phyloP scores from a whole-genome alignment of 2,329 filamentous ascomycete species.

The Eutypa lata region DNA sequence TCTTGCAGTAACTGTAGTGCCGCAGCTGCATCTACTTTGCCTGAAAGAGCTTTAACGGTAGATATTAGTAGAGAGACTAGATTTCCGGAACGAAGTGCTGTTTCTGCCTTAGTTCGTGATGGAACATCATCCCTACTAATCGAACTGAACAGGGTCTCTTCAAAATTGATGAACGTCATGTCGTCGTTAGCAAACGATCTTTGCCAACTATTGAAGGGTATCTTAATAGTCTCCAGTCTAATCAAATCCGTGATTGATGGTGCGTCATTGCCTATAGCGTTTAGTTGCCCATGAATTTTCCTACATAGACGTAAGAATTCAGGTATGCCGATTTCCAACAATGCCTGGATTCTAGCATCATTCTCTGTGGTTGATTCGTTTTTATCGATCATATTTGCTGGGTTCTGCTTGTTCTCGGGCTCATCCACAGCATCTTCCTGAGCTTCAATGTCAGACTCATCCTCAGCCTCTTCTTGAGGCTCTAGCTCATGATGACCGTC shows the following conservation, averaged over 20 bases:
- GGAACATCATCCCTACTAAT: constrained; percentile 11
- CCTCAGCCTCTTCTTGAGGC: constrained; percentile 3
- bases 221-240: constrained; percentile 9
- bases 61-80: constrained; percentile 20
- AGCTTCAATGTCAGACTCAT: background rate
- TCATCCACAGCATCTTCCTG: background rate
- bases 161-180: constrained; percentile 12
- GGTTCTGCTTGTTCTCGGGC: background rate
- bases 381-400: constrained; percentile 5
- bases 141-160: constrained; percentile 6
- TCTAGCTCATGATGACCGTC: constrained; percentile 7
- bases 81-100: constrained; percentile 18
- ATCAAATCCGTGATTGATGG: constrained; percentile 11
- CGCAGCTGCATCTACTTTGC: constrained; percentile 3
- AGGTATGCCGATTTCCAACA: constrained; percentile 25
- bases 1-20: constrained; percentile 21
- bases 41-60: constrained; percentile 12
- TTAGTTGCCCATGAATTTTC: constrained; percentile 14
- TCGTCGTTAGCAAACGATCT: constrained; percentile 11
- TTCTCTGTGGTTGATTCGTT: constrained; percentile 16
- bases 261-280: constrained; percentile 7
- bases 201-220: constrained; percentile 15
- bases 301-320: constrained; percentile 20
- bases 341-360: constrained; percentile 18
- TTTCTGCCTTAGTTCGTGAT: constrained; percentile 7